A percentile compares a stretch with the other conserved stretches of the same genome.
Conservation (phyloP, 106 monocot species). For the Agapanthus africanus region DNA sequence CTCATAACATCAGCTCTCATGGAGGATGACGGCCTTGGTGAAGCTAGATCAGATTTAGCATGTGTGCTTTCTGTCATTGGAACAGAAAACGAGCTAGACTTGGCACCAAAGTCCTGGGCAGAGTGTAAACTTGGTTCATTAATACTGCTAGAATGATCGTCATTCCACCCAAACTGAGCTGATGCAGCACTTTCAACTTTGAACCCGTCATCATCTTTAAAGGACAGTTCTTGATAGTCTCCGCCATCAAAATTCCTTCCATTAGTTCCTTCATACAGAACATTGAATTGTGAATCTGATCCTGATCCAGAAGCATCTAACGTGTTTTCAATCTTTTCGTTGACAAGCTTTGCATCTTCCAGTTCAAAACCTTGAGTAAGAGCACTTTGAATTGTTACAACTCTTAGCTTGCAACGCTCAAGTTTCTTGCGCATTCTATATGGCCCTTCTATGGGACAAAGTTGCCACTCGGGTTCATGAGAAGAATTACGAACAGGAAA, state of each 20-base stretch:
- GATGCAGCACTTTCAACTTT: conserved; percentile 37
- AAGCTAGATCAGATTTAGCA: conserved; percentile 62
- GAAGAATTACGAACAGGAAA: conserved; percentile 52
- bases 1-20: conserved; percentile 41
- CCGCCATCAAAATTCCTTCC: conserved; percentile 32
- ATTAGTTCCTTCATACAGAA: conserved; percentile 35
- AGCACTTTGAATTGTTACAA: conserved; percentile 54
- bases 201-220: conserved; percentile 50
- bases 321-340: conserved; percentile 36
- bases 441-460: conserved; percentile 94
- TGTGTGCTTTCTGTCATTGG: conserved; percentile 63
- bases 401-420: conserved; percentile 66
- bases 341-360: conserved; percentile 22
- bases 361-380: conserved; percentile 41
- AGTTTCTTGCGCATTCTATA: conserved; percentile 98
- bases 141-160: conserved; percentile 70
- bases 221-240: conserved; percentile 37
- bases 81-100: conserved; percentile 59
- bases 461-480: conserved; percentile 75
- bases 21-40: conserved; percentile 60
- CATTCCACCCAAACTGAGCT: conserved; percentile 62
- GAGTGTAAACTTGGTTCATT: conserved; percentile 87
- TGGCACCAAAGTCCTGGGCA: conserved; percentile 61
- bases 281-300: conserved; percentile 54
- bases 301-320: conserved; percentile 38